Base-by-base conservation (phyloP, 192 early-diverging fungal species). In the Funneliformis mosseae region DNA sequence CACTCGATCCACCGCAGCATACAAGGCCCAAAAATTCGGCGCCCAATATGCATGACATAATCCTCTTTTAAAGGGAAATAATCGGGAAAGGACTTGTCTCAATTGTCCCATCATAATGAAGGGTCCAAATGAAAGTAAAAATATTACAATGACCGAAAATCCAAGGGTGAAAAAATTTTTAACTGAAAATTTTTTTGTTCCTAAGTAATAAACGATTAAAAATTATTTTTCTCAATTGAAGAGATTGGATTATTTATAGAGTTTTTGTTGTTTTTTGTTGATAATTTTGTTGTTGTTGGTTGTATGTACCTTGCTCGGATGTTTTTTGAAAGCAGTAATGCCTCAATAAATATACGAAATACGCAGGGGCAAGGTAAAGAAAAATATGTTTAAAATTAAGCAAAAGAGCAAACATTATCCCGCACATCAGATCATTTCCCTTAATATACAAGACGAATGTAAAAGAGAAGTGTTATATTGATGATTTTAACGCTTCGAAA, bases 341-440 rank as follows among this genome's bases (percentile, higher is more conserved):
- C 11, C 90, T 82, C 16, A 97, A 87, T 0, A 99, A 82, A 81
- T 95, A 97, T 39, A 96, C 85, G 88, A 99, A 99, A 86, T 96
- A 97, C 9, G 97, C 95, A 4, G 96, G 97, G 9, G 95, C 91
- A 60, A 95, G 87, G 86, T 95, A 95, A 63, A 97, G 87, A 83
- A 94, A 99, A 55, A 99, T 98, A 77, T 99, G 97, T 88, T 99
- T 99, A 84, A 98, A 97, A 89, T 97, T 97, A 80, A 99, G 84
- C 48, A 98, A 84, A 6, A 89, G 88, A 9, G 97, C 96, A 91
- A 98, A 99, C 77, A 92, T 71, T 16, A 91, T 83, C 14, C 92
- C 97, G 1, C 90, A 94, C 55, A 88, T 68, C 23, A 96, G 80
- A 74, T 88, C 81, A 21, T 88, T 83, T 46, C 89, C 85, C 90